Percentiles rank a stretch among this genome's conserved stretches.
These are phyloP conservation scores for Ilex paraguariensis DNA, from an alignment of 305 asterid species.

Conservation along the genomic window DNA sequence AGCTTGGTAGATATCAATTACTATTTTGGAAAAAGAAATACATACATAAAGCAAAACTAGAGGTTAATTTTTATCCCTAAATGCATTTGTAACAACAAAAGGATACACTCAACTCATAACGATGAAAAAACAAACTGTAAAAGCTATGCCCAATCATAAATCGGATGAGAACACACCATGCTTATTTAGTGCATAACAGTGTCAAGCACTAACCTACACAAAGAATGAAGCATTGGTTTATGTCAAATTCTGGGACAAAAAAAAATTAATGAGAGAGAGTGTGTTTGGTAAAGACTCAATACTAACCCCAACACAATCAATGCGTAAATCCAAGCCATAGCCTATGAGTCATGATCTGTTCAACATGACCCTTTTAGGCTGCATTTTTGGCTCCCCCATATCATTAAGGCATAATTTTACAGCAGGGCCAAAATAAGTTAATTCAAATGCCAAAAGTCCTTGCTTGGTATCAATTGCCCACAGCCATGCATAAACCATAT, in stretches of 20 bases:
- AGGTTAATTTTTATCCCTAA: too few species aligned
- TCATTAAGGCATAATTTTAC: conserved; percentile 91
- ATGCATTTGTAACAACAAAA: too few species aligned
- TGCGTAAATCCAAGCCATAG: conserved; percentile 98
- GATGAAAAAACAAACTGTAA: background rate
- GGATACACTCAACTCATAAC: too few species aligned
- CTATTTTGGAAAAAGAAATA: too few species aligned
- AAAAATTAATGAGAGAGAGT: too few species aligned
- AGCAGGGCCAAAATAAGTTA: conserved; percentile 80
- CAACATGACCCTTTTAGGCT: too few species aligned
- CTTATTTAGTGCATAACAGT: too few species aligned
- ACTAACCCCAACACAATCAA: conserved; percentile 95
- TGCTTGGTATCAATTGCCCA: conserved; percentile 98
- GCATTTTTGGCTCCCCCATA: conserved; percentile 88
- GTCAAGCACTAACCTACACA: too few species aligned
- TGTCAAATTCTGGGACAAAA: too few species aligned
- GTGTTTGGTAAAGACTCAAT: conserved; percentile 7
- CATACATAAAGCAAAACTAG: too few species aligned
- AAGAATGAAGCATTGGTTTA: too few species aligned
- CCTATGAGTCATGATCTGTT: conserved; percentile 91
- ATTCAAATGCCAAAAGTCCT: conserved; percentile 93
- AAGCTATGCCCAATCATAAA: background rate
- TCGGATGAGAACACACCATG: background rate
- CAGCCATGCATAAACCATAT: conserved; percentile 99
- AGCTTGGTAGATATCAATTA: too few species aligned